Evolutionary conservation across 768 basidiomycete genomes (phyloP), one percentile per base, ranked within the genome.

Genomic region (Dacryopinax primogenitus): DNA sequence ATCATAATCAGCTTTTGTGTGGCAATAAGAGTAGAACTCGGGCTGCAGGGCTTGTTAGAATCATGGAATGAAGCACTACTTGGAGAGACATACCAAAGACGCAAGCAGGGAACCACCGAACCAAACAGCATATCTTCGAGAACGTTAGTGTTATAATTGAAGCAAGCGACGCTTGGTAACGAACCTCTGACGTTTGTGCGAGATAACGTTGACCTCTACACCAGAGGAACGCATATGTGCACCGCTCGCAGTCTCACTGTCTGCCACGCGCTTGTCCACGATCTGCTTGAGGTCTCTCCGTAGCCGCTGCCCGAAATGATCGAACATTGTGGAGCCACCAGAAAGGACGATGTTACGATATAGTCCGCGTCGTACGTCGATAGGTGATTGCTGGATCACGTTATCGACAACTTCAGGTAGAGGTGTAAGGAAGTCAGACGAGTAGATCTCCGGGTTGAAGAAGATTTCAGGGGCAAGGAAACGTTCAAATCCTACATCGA

Each of bases 401-500:
- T 86, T 85, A 71, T 99, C 96, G 65, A 98, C 96, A 64, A 98
- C 91, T 67, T 95, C 85, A 0, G 96, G 92, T 2, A 99, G 82
- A 9, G 96, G 96, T 3, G 94, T 97, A 68, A 99, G 76, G 81
- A 97, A 97, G 75, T 98, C 95, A 39, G 92, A 94, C 0, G 93
- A 96, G 75, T 89, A 90, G 70, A 99, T 97, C 76, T 99, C 95
- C 15, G 96, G 96, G 78, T 98, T 98, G 83, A 97, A 98, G 80
- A 98, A 98, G 71, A 98, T 96, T 76, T 98, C 96, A 3, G 96
- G 94, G 3, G 95, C 96, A 63, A 98, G 85, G 83, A 99, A 99
- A 28, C 96, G 92, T 75, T 98, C 96, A 76, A 97, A 98, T 21
- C 96, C 96, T 66, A 99, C 85, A 71, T 99, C 95, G 61, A 98